Conservation (phyloP, 768 basidiomycete species). For the Boletus subparvulus region DNA sequence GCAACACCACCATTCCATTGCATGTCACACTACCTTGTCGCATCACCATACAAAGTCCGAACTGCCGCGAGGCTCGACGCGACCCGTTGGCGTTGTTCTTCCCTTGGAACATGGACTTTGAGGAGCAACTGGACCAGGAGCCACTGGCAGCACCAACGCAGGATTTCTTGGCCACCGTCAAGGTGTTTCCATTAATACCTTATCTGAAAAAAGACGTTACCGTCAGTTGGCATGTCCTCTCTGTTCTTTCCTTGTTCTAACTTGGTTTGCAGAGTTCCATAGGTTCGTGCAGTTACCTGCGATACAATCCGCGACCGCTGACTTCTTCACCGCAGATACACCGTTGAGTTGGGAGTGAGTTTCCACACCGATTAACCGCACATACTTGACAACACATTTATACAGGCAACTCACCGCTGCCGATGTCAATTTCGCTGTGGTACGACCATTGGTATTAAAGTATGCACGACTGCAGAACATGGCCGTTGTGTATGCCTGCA, state of each 20-base stretch:
- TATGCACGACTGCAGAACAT: constrained; percentile 77
- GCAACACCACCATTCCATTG: constrained; percentile 1
- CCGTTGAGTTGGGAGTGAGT: constrained; percentile 81
- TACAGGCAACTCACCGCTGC: constrained; percentile 76
- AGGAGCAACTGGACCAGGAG: constrained; percentile 24
- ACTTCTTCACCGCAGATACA: constrained; percentile 46
- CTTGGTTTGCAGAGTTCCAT: constrained; percentile 22
- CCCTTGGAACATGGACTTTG: constrained; percentile 34
- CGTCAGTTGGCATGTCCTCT: constrained; percentile 42
- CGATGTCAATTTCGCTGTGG: constrained; percentile 78
- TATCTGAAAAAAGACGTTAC: constrained; percentile 66
- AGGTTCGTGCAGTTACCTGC: constrained; percentile 18
- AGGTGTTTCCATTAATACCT: constrained; percentile 81
- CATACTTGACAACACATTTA: constrained; percentile 6
- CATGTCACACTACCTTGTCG: neutral
- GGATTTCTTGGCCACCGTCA: constrained; percentile 58
- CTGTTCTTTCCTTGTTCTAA: constrained; percentile 18
- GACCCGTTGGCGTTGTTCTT: neutral
- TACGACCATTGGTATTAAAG: constrained; percentile 74
- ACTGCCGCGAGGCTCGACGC: constrained; percentile 1
- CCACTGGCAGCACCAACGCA: constrained; percentile 53
- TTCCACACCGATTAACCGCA: neutral
- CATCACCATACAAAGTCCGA: neutral
- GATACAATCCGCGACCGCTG: neutral
- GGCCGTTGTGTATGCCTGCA: constrained; percentile 71